These are phyloP conservation scores for Geum urbanum DNA, from an alignment of 306 rosid species.

Conservation along the genomic window DNA sequence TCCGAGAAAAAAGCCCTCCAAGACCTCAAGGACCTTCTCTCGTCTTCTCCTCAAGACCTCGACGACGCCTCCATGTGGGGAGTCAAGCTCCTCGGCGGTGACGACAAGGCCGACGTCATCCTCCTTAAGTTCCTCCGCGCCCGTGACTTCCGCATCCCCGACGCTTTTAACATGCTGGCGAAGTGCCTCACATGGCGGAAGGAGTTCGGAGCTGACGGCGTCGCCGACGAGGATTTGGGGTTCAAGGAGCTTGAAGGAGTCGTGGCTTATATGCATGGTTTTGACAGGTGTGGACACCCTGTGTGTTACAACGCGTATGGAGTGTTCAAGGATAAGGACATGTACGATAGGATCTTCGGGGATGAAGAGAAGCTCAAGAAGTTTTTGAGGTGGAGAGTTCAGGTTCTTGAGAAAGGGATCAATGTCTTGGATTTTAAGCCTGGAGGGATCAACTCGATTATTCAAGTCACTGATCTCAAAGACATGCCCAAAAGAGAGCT, in stretches of 20 bases:
- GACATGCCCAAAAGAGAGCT: constrained; percentile 98
- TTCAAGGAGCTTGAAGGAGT: constrained; percentile 93
- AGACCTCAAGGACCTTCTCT: constrained; percentile 59
- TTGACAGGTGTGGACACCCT: constrained; percentile 79
- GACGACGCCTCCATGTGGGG: constrained; percentile 68
- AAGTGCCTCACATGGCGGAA: constrained; percentile 77
- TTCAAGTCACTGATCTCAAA: constrained; percentile 92
- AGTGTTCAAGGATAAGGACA: constrained; percentile 62
- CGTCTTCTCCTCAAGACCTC: constrained; percentile 23
- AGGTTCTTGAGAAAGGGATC: constrained; percentile 79
- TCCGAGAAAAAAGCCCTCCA: constrained; percentile 73
- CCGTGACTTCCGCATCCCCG: constrained; percentile 73
- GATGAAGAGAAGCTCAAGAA: constrained; percentile 84
- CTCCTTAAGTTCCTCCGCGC: constrained; percentile 87
- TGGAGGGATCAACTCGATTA: constrained; percentile 78
- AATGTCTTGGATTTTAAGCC: constrained; percentile 78
- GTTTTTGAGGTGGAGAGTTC: constrained; percentile 94
- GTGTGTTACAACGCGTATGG: constrained; percentile 95
- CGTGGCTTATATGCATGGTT: constrained; percentile 84
- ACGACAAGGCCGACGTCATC: constrained; percentile 72
- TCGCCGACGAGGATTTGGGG: constrained; percentile 71
- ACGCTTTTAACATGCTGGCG: constrained; percentile 55
- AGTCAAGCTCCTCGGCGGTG: constrained; percentile 50
- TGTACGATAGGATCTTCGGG: constrained; percentile 81
- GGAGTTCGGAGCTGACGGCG: constrained; percentile 59